A percentile compares a stretch with the other conserved stretches of the same genome.
These are phyloP conservation scores for Mycena pura DNA, from an alignment of 768 basidiomycete genomes.

Conservation along the genomic window DNA sequence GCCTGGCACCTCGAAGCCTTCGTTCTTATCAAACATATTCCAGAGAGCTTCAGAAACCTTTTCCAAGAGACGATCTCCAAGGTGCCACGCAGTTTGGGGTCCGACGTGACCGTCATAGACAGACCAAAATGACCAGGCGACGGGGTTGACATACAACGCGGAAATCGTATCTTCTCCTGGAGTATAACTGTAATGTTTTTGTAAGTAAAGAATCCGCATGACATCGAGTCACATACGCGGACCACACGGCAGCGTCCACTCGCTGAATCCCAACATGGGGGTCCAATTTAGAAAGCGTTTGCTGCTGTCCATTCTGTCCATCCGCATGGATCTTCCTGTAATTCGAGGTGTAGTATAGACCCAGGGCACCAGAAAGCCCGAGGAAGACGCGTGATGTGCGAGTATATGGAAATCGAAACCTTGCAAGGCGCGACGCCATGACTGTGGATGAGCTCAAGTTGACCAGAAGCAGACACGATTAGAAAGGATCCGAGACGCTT, in stretches of 20 bases:
- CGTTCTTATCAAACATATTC: conserved; percentile 1
- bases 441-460: no score
- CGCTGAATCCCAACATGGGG: background rate
- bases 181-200: conserved; percentile 1
- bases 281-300: background rate
- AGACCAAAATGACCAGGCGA: conserved; percentile 22
- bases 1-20: conserved; percentile 32
- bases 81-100: conserved; percentile 13
- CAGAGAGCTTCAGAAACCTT: background rate
- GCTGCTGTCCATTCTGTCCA: background rate
- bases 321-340: conserved; percentile 5
- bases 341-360: conserved; percentile 3
- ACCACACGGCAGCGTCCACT: conserved; percentile 4
- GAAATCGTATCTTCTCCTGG: conserved; percentile 16
- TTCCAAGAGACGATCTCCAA: conserved; percentile 7
- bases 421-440: conserved; percentile 11
- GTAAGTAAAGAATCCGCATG: background rate
- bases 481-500: no score
- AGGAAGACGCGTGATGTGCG: background rate
- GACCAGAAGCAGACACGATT: no score
- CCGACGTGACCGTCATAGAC: conserved; percentile 24
- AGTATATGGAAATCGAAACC: background rate
- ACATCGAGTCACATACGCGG: conserved; percentile 1
- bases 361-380: conserved; percentile 9
- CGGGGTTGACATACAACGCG: background rate